Base-by-base conservation (phyloP, 202 grass and related monocot genomes). In the Musa balbisiana region DNA sequence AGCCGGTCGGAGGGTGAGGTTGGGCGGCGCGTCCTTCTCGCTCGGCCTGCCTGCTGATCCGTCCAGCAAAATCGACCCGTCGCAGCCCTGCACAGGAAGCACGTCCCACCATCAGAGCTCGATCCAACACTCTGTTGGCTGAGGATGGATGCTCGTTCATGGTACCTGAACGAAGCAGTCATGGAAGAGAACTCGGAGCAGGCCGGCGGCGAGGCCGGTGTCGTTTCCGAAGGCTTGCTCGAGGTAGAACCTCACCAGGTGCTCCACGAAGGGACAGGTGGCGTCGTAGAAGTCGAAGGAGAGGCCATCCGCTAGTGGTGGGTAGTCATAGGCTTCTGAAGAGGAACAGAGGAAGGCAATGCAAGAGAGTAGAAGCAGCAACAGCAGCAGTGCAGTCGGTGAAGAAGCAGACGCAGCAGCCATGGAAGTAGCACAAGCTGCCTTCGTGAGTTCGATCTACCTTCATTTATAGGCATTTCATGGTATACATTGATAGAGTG, bases 141-240 rank as follows among this genome's bases (percentile, higher is more conserved):
- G 26, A 27, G 26, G 26, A 27, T 27, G 26, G 26, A 27, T 27
- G 26, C 26, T 2, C 2, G 26, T 27, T 2, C 2, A 84, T 91
- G 25, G 74, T 51, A n/a, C 87, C 83, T 3, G 49, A 77, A 17
- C 70, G 70, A 73, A 27, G 26, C 26, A 27, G 26, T 27, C 26
- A 27, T 27, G 26, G 26, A 27, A 27, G 26, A 2, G 26, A 51
- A 73, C 43, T 15, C 70, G 70, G 14, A 59, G 25, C 21, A 80
- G 78, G 21, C 73, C 87, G 0, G 87, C 84, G 49, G 87, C 82
- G 60, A 90, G 73, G 71, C 84, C 88, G 8, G 71, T 14, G 79
- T 90, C 78, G 49, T 11, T 26, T 58, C 63, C 21, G 60, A 90
- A 54, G 3, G 84, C 81, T 3, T 72, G 15, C 20, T 0, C 0